Percentiles rank a stretch among this genome's conserved stretches.
Evolutionary conservation across 2,329 filamentous ascomycete genomes (phyloP).

Genomic region (Colletotrichum tamarilloi): DNA sequence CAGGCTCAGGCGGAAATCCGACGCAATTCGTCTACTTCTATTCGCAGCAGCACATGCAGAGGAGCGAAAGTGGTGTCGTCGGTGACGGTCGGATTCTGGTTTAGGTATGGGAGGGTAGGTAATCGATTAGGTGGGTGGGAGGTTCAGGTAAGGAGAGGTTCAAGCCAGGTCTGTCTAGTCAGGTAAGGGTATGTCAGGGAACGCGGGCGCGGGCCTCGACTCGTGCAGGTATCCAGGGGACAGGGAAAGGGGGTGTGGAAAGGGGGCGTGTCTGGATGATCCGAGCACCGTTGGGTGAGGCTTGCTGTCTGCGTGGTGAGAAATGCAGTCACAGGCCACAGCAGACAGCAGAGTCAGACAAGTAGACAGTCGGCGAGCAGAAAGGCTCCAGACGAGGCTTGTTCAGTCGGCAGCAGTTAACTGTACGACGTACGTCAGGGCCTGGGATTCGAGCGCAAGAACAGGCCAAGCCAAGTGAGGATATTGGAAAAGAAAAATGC

Average conservation of each 20-base stretch:
- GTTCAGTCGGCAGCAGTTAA: neutral
- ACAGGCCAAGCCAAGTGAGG: neutral
- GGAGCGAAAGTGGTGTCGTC: slow-evolving; percentile 6
- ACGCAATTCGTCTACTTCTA: neutral
- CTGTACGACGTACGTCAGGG: too few relatives aligned
- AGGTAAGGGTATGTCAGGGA: slow-evolving; percentile 30
- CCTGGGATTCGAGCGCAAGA: neutral
- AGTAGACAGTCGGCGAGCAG: neutral
- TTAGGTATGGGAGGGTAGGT: slow-evolving; percentile 11
- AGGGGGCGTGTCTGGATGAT: slow-evolving; percentile 3
- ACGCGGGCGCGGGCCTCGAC: slow-evolving; percentile 19
- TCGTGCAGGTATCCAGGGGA: slow-evolving; percentile 16
- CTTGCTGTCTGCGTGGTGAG: neutral
- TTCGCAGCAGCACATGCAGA: slow-evolving; percentile 11
- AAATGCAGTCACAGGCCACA: neutral
- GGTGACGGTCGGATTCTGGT: slow-evolving; percentile 4
- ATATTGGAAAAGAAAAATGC: neutral
- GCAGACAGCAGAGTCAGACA: too few relatives aligned
- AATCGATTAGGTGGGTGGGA: slow-evolving; percentile 11
- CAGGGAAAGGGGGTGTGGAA: slow-evolving; percentile 4
- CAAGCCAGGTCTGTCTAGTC: slow-evolving; percentile 4
- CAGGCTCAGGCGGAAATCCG: slow-evolving; percentile 7
- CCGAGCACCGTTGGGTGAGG: neutral
- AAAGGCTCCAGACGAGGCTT: neutral
- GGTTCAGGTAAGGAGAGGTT: slow-evolving; percentile 13